Conservation (phyloP, 2,329 filamentous ascomycete genomes). For the Aureobasidium namibiae region DNA sequence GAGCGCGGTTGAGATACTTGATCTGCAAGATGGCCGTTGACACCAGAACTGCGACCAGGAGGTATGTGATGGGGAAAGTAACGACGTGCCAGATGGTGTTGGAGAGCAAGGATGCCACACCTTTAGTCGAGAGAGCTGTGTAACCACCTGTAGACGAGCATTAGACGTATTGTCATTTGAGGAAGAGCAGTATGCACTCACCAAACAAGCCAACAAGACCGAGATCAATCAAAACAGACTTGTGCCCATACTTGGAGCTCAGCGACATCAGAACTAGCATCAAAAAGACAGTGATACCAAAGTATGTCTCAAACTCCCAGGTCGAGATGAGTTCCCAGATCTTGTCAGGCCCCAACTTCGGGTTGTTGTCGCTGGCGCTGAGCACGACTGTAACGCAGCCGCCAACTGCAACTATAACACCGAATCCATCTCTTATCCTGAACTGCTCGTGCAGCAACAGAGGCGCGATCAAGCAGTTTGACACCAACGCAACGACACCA, state of each 20-base stretch:
- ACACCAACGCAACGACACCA: constrained; percentile 92
- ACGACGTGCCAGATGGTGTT: constrained; percentile 83
- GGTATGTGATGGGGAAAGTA: constrained; percentile 85
- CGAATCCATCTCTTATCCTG: constrained; percentile 73
- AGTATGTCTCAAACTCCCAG: constrained; percentile 84
- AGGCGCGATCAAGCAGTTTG: constrained; percentile 94
- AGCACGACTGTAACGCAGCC: constrained; percentile 90
- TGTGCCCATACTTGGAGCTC: constrained; percentile 75
- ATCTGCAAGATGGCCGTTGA: constrained; percentile 92
- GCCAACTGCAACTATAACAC: constrained; percentile 76
- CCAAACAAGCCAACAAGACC: constrained; percentile 91
- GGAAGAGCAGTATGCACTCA: constrained; percentile 30
- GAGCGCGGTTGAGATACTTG: constrained; percentile 82
- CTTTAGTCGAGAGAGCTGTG: constrained; percentile 94
- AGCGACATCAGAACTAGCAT: constrained; percentile 73
- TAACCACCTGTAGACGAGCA: constrained; percentile 60
- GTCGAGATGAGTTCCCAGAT: constrained; percentile 84
- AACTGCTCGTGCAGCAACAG: constrained; percentile 89
- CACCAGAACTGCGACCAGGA: constrained; percentile 69
- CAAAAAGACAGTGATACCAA: constrained; percentile 64
- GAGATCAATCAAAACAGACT: constrained; percentile 82
- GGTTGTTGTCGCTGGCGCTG: constrained; percentile 82
- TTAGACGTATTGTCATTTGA: background rate
- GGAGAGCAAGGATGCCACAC: constrained; percentile 88
- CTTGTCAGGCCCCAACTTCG: constrained; percentile 80